Percentiles rank a stretch among this genome's conserved stretches.
Conservation (phyloP, 768 basidiomycete species). For the Mycena alexandri region DNA sequence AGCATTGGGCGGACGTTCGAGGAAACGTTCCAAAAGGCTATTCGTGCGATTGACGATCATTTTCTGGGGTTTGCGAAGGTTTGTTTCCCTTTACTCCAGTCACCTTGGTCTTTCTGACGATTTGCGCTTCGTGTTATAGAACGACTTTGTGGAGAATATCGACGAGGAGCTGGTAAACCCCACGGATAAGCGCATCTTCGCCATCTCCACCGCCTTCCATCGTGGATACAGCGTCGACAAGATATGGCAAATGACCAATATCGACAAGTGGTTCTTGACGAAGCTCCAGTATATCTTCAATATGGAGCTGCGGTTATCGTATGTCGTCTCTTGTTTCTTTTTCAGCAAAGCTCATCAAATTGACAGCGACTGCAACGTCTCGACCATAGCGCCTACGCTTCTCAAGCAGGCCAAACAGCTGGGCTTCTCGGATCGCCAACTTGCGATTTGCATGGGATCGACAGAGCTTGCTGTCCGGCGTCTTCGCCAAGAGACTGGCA, state of each 20-base stretch:
- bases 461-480: slow-evolving; percentile 95
- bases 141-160: slow-evolving; percentile 89
- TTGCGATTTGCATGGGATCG: slow-evolving; percentile 86
- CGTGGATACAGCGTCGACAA: slow-evolving; percentile 95
- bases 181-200: slow-evolving; percentile 97
- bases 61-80: slow-evolving; percentile 94
- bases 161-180: slow-evolving; percentile 95
- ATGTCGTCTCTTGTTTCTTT: slow-evolving; percentile 47
- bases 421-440: slow-evolving; percentile 95
- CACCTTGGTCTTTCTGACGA: background rate
- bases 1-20: slow-evolving; percentile 98
- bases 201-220: slow-evolving; percentile 94
- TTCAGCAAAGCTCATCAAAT: slow-evolving; percentile 15
- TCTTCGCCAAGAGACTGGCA: slow-evolving; percentile 84
- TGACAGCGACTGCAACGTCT: slow-evolving; percentile 70
- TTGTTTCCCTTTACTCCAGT: slow-evolving; percentile 8
- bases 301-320: slow-evolving; percentile 86
- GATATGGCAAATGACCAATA: slow-evolving; percentile 97
- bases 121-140: slow-evolving; percentile 59
- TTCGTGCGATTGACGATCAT: slow-evolving; percentile 95
- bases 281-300: slow-evolving; percentile 86
- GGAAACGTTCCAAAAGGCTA: slow-evolving; percentile 98
- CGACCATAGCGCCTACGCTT: slow-evolving; percentile 70
- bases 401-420: slow-evolving; percentile 91
- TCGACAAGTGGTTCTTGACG: slow-evolving; percentile 98